Evolutionary conservation across 768 basidiomycete species (phyloP).

Genomic region (Mycena vitilis): DNA sequence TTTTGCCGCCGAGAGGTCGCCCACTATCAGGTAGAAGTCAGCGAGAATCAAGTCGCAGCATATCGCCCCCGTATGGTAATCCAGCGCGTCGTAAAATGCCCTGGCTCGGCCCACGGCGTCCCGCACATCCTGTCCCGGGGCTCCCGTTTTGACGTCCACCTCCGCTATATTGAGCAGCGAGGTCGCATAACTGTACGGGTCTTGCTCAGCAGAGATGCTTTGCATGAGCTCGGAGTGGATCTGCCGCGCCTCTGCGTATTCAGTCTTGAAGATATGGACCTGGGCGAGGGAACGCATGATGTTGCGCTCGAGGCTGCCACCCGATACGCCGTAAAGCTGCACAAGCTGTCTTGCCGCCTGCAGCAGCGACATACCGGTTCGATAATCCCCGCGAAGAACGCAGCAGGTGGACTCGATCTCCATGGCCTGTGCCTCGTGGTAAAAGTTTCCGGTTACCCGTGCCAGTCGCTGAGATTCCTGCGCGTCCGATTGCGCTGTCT

Average conservation of each 20-base stretch:
- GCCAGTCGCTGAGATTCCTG: not conserved
- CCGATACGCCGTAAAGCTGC: not conserved
- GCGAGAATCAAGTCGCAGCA: too few relatives aligned
- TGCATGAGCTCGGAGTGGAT: not conserved
- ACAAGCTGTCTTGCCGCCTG: not conserved
- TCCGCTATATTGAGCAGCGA: not conserved
- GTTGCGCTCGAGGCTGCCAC: not conserved
- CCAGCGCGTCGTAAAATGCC: too few relatives aligned
- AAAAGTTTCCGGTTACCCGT: not conserved
- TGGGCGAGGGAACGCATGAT: not conserved
- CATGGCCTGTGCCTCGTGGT: not conserved
- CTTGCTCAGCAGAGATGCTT: not conserved
- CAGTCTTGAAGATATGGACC: not conserved
- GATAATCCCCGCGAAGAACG: not conserved
- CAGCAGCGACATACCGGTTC: not conserved
- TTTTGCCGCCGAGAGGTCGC: too few relatives aligned
- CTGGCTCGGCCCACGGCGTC: too few relatives aligned
- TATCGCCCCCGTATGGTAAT: too few relatives aligned
- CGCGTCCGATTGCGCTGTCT: not conserved
- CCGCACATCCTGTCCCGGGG: too few relatives aligned
- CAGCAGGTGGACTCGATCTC: not conserved
- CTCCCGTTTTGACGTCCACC: too few relatives aligned
- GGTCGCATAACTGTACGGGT: not conserved
- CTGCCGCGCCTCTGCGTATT: not conserved
- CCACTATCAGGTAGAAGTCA: too few relatives aligned